Conservation (phyloP, 345 rosid species). For the Limnanthes douglasii region DNA sequence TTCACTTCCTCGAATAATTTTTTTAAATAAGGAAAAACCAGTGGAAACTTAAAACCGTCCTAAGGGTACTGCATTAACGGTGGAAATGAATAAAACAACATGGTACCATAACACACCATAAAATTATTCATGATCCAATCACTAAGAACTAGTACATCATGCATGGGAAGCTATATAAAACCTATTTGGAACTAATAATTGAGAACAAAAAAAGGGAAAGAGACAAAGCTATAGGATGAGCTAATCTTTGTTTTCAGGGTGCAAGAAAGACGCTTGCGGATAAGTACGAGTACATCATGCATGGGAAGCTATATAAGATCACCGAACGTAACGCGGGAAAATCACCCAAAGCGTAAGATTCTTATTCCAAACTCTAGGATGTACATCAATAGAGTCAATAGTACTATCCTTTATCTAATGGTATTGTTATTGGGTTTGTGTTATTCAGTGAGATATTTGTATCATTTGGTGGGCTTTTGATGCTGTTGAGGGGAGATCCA, state of each 20-base stretch:
- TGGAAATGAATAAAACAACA: too few species aligned
- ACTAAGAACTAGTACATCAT: constrained; percentile 74
- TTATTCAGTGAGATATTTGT: constrained; percentile 56
- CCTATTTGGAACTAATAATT: too few species aligned
- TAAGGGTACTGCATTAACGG: too few species aligned
- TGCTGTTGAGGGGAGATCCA: constrained; percentile 73
- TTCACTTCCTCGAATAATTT: too few species aligned
- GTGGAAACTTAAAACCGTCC: too few species aligned
- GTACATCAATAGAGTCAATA: too few species aligned
- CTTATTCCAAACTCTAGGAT: neutral
- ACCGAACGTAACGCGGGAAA: constrained; percentile 53
- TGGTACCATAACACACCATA: too few species aligned
- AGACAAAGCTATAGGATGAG: too few species aligned
- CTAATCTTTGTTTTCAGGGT: constrained; percentile 50
- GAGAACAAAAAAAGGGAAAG: too few species aligned
- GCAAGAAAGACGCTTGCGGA: constrained; percentile 72
- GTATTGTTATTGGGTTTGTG: neutral
- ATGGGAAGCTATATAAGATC: constrained; percentile 81
- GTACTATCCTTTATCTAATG: neutral
- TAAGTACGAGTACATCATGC: constrained; percentile 82
- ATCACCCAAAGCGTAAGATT: constrained; percentile 52
- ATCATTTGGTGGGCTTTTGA: constrained; percentile 71
- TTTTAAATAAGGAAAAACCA: too few species aligned
- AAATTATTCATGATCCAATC: too few species aligned
- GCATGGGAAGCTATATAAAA: constrained; percentile 88